These are phyloP conservation scores for Ceratocystis huliohia DNA, from an alignment of 2,329 filamentous ascomycete genomes.

Conservation along the genomic window DNA sequence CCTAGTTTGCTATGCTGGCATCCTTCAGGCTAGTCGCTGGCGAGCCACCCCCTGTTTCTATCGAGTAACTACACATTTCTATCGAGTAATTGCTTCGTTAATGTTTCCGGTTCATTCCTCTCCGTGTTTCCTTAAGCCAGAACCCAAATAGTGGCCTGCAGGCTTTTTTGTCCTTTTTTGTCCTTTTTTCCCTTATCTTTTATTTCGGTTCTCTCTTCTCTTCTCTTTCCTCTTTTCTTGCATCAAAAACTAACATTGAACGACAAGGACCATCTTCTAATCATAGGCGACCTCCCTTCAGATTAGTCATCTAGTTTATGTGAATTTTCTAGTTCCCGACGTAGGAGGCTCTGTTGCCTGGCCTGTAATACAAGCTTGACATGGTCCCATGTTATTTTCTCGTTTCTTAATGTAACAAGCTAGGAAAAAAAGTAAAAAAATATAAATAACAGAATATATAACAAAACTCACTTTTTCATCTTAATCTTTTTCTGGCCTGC, in stretches of 20 bases:
- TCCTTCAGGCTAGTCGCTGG: neutral
- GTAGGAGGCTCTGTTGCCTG: neutral
- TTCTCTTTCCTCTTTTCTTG: neutral
- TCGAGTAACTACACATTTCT: constrained; percentile 9
- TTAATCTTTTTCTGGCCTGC: neutral
- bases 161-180: neutral
- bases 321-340: neutral
- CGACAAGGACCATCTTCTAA: neutral
- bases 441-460: constrained; percentile 11
- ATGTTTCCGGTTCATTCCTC: neutral
- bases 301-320: neutral
- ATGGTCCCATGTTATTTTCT: neutral
- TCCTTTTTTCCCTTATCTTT: neutral
- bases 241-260: neutral
- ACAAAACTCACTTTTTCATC: constrained; percentile 6
- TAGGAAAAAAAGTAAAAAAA: neutral
- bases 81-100: constrained; percentile 13
- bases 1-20: too few relatives aligned
- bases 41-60: neutral
- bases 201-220: neutral
- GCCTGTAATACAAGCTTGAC: neutral
- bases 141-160: neutral
- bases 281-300: neutral
- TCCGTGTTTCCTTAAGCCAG: neutral
- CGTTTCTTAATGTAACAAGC: neutral